Evolutionary conservation across 176 grass and related monocot genomes (phyloP).

Genomic region (Cenchrus fungigraminus): DNA sequence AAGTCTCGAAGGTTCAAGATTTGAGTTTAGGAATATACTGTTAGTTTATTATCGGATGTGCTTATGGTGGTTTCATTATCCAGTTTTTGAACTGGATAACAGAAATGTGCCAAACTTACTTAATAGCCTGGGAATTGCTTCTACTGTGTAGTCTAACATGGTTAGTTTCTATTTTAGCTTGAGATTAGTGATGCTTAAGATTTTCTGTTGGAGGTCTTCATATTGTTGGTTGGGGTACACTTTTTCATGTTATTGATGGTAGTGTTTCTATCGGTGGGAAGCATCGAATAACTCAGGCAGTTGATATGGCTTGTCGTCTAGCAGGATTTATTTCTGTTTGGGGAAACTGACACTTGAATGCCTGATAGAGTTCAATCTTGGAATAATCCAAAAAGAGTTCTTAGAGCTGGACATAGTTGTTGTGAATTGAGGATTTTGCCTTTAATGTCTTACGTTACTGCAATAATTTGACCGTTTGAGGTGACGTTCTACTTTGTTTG

Average conservation of each 20-base stretch:
- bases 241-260: constrained; percentile 3
- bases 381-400: background rate
- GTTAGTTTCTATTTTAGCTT: background rate
- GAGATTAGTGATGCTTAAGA: background rate
- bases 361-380: background rate
- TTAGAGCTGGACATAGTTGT: background rate
- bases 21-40: background rate
- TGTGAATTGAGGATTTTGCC: background rate
- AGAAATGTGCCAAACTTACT: background rate
- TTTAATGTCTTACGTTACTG: background rate
- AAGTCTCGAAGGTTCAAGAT: background rate
- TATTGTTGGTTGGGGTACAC: background rate
- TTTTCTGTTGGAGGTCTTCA: background rate
- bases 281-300: background rate
- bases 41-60: constrained; percentile 18
- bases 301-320: constrained; percentile 12
- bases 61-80: background rate
- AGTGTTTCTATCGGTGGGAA: constrained; percentile 1
- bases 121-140: background rate
- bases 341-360: background rate
- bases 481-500: background rate
- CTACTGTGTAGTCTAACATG: background rate
- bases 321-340: constrained; percentile 12
- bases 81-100: background rate
- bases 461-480: background rate